A percentile compares a stretch with the other conserved stretches of the same genome.
Evolutionary conservation across 2,329 filamentous ascomycete genomes (phyloP).

Genomic region (Neofusicoccum laricinum): DNA sequence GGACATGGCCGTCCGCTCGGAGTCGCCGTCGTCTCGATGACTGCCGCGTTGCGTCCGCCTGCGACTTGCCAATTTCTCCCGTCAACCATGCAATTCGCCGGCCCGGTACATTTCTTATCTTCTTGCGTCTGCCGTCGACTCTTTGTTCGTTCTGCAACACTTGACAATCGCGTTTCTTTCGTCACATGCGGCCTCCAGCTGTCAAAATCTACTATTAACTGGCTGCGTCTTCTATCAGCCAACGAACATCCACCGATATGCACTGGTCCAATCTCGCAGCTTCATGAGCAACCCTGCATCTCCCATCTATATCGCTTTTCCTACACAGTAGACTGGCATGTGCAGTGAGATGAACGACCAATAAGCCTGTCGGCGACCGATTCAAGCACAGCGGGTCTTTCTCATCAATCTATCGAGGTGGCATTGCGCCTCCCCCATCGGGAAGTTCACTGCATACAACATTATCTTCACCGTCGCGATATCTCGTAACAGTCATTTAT

Average conservation of each 20-base stretch:
- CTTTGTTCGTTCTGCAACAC: not conserved
- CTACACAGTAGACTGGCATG: no score
- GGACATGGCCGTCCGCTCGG: not conserved
- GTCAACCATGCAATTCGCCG: not conserved
- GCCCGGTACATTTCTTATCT: not conserved
- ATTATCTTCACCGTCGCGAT: not conserved
- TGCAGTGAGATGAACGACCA: no score
- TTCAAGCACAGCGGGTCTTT: not conserved
- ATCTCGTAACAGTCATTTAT: not conserved
- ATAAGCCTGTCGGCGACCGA: no score
- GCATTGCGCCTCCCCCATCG: not conserved
- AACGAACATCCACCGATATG: no score
- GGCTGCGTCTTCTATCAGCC: no score
- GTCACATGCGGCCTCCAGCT: not conserved
- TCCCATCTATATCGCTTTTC: no score
- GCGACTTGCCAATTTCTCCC: not conserved
- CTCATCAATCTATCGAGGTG: not conserved
- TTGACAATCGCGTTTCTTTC: not conserved
- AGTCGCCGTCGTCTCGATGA: not conserved
- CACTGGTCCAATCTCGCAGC: no score
- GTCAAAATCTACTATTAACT: no score
- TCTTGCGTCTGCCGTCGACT: no score
- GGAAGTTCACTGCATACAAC: not conserved
- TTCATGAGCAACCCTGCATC: no score
- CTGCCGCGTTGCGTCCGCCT: not conserved